A percentile compares a stretch with the other conserved stretches of the same genome.
Conservation (phyloP, 2,329 filamentous ascomycete species). For the Epichloe bromicola region DNA sequence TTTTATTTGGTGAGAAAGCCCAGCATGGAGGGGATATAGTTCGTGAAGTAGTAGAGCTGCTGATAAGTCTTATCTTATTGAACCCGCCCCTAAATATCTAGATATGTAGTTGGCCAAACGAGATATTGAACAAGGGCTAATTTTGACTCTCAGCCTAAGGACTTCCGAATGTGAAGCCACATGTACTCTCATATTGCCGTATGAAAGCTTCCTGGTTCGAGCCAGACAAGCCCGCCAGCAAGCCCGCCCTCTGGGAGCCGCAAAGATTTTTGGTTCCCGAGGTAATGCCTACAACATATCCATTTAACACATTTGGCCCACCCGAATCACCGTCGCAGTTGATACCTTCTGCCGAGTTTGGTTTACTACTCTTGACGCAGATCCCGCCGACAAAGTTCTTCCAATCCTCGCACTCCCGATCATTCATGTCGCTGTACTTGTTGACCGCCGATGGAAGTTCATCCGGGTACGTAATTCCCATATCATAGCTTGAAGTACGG, state of each 20-base stretch:
- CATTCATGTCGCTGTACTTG: neutral
- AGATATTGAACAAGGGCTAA: neutral
- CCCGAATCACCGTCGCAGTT: neutral
- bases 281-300: neutral
- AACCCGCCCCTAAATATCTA: neutral
- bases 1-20: too few species aligned
- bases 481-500: neutral
- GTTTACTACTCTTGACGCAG: neutral
- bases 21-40: too few species aligned
- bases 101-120: neutral
- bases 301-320: neutral
- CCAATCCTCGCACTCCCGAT: rapidly evolving
- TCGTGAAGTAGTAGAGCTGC: too few species aligned
- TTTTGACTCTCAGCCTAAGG: neutral
- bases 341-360: neutral
- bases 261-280: neutral
- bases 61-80: neutral
- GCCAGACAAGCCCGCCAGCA: neutral
- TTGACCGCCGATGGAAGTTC: neutral
- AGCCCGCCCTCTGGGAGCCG: neutral
- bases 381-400: neutral
- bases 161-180: neutral
- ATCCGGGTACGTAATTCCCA: neutral
- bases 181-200: rapidly evolving
- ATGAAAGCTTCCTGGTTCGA: neutral